phyloP scores from a whole-genome alignment of 352 stramenopile species.

The Phytophthora sojae region DNA sequence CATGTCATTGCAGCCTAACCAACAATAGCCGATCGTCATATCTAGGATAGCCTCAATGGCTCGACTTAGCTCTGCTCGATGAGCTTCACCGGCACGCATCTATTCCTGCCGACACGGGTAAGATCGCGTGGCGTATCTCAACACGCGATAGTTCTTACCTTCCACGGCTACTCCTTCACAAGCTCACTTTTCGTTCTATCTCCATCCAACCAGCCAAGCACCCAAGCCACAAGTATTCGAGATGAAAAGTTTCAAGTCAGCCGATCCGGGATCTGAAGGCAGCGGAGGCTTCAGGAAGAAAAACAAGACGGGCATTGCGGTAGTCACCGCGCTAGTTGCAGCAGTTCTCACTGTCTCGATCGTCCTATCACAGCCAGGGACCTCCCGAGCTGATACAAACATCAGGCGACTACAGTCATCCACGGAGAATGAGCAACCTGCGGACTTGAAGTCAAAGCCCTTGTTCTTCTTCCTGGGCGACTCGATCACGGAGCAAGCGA shows the following conservation, averaged over 20 bases:
- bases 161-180: too few relatives aligned
- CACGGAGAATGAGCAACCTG: background rate
- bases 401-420: background rate
- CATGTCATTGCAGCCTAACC: too few relatives aligned
- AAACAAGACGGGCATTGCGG: background rate
- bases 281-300: background rate
- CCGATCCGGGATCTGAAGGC: background rate
- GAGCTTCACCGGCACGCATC: too few relatives aligned
- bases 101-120: background rate
- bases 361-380: background rate
- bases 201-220: background rate
- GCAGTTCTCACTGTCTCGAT: background rate
- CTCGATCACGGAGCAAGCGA: slow-evolving; percentile 47
- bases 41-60: too few relatives aligned
- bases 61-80: too few relatives aligned
- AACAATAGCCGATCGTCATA: too few relatives aligned
- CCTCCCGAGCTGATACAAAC: background rate
- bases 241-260: background rate
- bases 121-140: background rate
- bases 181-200: background rate
- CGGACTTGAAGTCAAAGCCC: background rate
- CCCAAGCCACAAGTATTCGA: background rate
- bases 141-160: background rate
- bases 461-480: slow-evolving; percentile 30
- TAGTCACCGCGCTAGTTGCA: background rate